phyloP scores from a whole-genome alignment of 2,329 filamentous ascomycete species.

The Xylariaceae sp. region DNA sequence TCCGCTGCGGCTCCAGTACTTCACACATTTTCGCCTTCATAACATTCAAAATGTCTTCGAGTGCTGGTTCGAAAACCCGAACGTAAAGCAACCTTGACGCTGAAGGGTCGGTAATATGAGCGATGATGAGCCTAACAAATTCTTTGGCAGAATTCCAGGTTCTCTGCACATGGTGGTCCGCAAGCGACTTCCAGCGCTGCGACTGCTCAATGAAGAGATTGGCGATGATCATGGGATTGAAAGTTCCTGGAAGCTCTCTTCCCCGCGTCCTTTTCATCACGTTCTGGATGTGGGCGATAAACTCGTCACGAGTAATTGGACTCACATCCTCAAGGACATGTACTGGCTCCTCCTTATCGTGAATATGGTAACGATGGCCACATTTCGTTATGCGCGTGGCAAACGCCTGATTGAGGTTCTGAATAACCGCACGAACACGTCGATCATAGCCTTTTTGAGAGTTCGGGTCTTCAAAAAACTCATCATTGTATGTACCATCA shows the following conservation, averaged over 20 bases:
- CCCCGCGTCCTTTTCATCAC: conserved; percentile 54
- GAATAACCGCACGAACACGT: conserved; percentile 61
- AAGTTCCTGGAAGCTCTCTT: conserved; percentile 65
- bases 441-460: conserved; percentile 45
- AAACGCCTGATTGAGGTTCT: conserved; percentile 57
- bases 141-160: conserved; percentile 53
- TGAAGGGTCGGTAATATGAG: too few relatives aligned
- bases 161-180: conserved; percentile 55
- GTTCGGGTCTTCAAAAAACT: conserved; percentile 55
- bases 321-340: too few relatives aligned
- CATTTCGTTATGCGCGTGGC: too few relatives aligned
- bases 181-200: conserved; percentile 58
- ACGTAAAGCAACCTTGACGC: too few relatives aligned
- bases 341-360: conserved; percentile 33
- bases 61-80: too few relatives aligned
- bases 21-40: too few relatives aligned
- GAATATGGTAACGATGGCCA: too few relatives aligned
- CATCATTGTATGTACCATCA: conserved; percentile 58
- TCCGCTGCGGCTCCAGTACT: too few relatives aligned
- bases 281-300: conserved; percentile 48
- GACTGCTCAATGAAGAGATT: conserved; percentile 68
- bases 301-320: conserved; percentile 46
- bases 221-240: conserved; percentile 64
- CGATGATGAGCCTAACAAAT: conserved; percentile 56
- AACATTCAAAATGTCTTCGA: too few relatives aligned